Evolutionary conservation across 2,329 filamentous ascomycete species (phyloP).

Genomic region (Xylaria sp.): DNA sequence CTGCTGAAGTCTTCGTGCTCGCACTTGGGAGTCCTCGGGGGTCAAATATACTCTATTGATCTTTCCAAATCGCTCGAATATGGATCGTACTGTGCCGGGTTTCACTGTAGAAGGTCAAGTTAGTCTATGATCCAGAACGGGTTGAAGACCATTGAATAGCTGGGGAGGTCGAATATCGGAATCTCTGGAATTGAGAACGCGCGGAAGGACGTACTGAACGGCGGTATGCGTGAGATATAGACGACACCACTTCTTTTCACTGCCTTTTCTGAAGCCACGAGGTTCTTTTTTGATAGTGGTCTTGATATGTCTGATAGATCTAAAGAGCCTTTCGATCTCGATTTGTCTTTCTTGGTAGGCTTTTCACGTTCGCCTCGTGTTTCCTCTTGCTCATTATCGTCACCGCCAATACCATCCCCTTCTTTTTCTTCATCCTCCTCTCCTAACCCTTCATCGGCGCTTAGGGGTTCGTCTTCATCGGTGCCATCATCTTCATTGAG

Average conservation of each 20-base stretch:
- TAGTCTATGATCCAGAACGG: too few relatives aligned
- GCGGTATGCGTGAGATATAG: slow-evolving; percentile 85
- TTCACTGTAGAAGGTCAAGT: slow-evolving; percentile 56
- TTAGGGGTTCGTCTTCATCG: slow-evolving; percentile 48
- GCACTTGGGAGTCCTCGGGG: slow-evolving; percentile 67
- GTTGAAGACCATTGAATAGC: too few relatives aligned
- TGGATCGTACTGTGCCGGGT: slow-evolving; percentile 64
- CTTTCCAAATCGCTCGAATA: slow-evolving; percentile 73
- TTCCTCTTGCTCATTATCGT: slow-evolving; percentile 41
- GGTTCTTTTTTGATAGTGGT: slow-evolving; percentile 73
- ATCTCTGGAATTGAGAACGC: too few relatives aligned
- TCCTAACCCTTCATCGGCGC: slow-evolving; percentile 47
- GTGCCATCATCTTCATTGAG: slow-evolving; percentile 45
- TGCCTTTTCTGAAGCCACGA: slow-evolving; percentile 71
- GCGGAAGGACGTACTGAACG: slow-evolving; percentile 74
- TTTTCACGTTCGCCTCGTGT: slow-evolving; percentile 36
- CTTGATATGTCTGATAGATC: slow-evolving; percentile 63
- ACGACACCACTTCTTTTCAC: slow-evolving; percentile 81
- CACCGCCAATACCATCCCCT: slow-evolving; percentile 34
- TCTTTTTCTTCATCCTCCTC: slow-evolving; percentile 32
- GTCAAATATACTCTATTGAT: slow-evolving; percentile 63
- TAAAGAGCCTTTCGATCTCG: slow-evolving; percentile 48
- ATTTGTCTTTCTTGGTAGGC: slow-evolving; percentile 37
- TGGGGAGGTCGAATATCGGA: too few relatives aligned
- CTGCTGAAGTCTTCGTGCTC: slow-evolving; percentile 72